phyloP scores from a whole-genome alignment of 2,329 filamentous ascomycete species.

The Xylaria sp. region DNA sequence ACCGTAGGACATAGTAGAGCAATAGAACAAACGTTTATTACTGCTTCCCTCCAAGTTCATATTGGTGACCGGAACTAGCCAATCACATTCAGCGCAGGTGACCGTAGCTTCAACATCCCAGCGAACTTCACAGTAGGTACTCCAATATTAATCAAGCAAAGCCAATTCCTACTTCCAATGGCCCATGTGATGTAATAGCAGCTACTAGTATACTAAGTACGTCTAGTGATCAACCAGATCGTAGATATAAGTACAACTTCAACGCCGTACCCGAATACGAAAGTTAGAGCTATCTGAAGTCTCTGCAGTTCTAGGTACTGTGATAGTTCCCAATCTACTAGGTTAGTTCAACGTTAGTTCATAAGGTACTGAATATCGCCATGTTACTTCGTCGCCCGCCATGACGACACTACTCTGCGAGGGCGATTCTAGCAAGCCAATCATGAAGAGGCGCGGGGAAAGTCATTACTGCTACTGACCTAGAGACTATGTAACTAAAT shows the following conservation, averaged over 20 bases:
- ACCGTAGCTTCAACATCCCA: neutral
- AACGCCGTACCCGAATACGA: neutral
- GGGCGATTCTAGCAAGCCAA: neutral
- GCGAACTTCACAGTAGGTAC: neutral
- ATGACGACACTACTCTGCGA: neutral
- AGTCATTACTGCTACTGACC: neutral
- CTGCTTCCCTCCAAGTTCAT: neutral
- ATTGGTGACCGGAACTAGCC: neutral
- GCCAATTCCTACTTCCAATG: neutral
- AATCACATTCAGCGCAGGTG: neutral
- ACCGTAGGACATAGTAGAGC: neutral
- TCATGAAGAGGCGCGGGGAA: neutral
- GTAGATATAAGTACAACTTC: no score
- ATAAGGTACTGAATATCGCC: neutral
- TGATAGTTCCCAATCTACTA: neutral
- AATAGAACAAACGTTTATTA: constrained; percentile 14
- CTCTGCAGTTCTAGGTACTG: neutral
- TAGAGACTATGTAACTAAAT: neutral
- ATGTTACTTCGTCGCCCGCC: neutral
- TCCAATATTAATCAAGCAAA: neutral
- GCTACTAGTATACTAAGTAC: no score
- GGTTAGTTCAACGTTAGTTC: neutral
- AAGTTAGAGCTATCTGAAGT: neutral
- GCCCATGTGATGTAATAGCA: no score
- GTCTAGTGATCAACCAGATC: no score